Evolutionary conservation across 2,329 filamentous ascomycete species (phyloP), one percentile per base, ranked within the genome.

Genomic region (Shiraia bambusicola): DNA sequence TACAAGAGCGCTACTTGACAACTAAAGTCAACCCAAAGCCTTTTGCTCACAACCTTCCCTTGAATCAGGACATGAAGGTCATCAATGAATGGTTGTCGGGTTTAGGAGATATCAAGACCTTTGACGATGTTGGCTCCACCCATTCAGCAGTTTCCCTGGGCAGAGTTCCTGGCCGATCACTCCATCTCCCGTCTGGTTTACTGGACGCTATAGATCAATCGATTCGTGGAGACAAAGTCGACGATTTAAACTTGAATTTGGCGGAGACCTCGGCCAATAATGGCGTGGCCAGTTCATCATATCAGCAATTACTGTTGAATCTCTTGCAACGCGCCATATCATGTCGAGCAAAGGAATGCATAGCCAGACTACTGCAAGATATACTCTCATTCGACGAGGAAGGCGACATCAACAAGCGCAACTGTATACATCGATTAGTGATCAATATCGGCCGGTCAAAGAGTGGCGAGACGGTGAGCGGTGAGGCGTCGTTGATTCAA

Each of bases 71-170:
- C 10, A 76, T 86, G 74, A 80, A 80, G 42, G 76, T 71, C 8
- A 88, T 97, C 65, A 97, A 97, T 69, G 87, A 90, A 52, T 96
- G 92, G 90, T 78, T 98, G 13, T 91, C 89, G 0, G 79, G 83
- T 2, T 74, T 97, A 13, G 85, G 84, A 12, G 89, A 95, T 36
- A 80, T 84, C 25, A 88, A 91, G 62, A 79, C 79, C n/a, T 68
- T 80, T 10, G 87, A 93, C 57, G 89, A 95, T 65, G 76, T 81
- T 34, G 83, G 75, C 37, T 93, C 89, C 1, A 79, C 83, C 1
- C 82, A 79, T 50, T 86, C 84, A 3, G 77, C 76, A 12, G 73
- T 82, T 27, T 93, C 90, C 0, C 72, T 95, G 14, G 87, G 88
- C 43, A 82, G 87, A 45, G 85, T 86, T 2, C 83, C 88, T 2